Conservation (phyloP, 1,139 yeast species). For the Kurtzmaniella natalensis region DNA sequence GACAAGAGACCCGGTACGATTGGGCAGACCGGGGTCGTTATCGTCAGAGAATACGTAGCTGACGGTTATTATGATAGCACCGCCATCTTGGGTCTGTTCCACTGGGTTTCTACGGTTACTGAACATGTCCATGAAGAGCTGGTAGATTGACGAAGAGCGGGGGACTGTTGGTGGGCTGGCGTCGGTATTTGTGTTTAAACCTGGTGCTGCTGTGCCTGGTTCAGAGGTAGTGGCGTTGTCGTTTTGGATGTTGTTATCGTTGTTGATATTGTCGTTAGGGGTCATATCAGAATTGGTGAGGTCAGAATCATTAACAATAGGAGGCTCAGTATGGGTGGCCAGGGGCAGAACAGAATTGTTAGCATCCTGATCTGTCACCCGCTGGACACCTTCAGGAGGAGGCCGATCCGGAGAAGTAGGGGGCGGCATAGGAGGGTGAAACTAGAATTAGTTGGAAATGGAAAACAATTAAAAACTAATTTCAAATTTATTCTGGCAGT, state of each 20-base stretch:
- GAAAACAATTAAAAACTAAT: too few relatives aligned
- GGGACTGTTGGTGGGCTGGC: background rate
- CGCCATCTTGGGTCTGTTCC: slow-evolving; percentile 1
- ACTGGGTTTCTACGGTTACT: slow-evolving; percentile 2
- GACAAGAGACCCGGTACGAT: slow-evolving; percentile 51
- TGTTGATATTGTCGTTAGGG: too few relatives aligned
- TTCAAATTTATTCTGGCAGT: too few relatives aligned
- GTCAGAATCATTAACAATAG: too few relatives aligned
- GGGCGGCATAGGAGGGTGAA: background rate
- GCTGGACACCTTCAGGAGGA: slow-evolving; percentile 23
- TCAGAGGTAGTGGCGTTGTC: slow-evolving; percentile 7
- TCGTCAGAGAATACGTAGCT: slow-evolving; percentile 44
- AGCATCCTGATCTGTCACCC: slow-evolving; percentile 42
- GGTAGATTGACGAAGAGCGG: background rate
- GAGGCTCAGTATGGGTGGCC: slow-evolving; percentile 28
- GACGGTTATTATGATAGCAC: slow-evolving; percentile 40
- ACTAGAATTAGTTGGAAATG: too few relatives aligned
- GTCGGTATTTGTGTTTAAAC: background rate
- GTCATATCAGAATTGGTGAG: too few relatives aligned
- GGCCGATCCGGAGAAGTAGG: slow-evolving; percentile 21
- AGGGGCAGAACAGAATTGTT: slow-evolving; percentile 54
- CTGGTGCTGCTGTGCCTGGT: slow-evolving; percentile 2
- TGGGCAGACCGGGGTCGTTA: slow-evolving; percentile 35
- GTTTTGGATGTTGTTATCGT: slow-evolving; percentile 7
- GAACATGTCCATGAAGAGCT: slow-evolving; percentile 9